phyloP scores from a whole-genome alignment of 371 early-diverging fungal genomes.

The Mucor lusitanicus region DNA sequence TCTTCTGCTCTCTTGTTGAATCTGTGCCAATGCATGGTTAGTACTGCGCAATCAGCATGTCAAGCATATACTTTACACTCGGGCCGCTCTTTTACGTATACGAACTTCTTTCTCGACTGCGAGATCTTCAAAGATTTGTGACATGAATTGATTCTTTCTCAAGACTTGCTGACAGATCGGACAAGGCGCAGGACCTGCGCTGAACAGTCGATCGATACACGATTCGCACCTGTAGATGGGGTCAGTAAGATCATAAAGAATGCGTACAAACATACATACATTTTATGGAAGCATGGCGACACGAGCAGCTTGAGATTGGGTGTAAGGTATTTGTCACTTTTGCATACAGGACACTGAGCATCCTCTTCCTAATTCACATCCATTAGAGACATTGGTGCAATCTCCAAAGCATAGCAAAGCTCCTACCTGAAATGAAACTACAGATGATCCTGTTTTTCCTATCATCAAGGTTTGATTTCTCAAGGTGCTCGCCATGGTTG shows the following conservation, averaged over 20 bases:
- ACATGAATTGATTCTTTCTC: slow-evolving; percentile 83
- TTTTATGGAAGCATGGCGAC: slow-evolving; percentile 97
- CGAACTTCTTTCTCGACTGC: slow-evolving; percentile 95
- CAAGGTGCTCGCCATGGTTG: slow-evolving; percentile 24
- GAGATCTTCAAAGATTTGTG: slow-evolving; percentile 92
- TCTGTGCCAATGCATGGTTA: slow-evolving; percentile 29
- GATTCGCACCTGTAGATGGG: slow-evolving; percentile 77
- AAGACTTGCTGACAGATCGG: slow-evolving; percentile 87
- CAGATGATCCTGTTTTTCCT: slow-evolving; percentile 45
- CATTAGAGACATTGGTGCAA: not conserved
- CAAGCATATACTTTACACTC: slow-evolving; percentile 57
- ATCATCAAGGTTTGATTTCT: slow-evolving; percentile 42
- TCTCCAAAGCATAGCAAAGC: not conserved
- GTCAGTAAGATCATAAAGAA: not conserved
- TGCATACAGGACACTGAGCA: slow-evolving; percentile 95
- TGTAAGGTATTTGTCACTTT: slow-evolving; percentile 92
- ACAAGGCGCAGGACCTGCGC: slow-evolving; percentile 89
- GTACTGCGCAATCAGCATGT: not conserved
- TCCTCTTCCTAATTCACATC: slow-evolving; percentile 52
- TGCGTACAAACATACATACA: slow-evolving; percentile 48
- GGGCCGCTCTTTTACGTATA: slow-evolving; percentile 78
- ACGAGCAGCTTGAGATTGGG: slow-evolving; percentile 92
- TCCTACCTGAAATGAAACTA: slow-evolving; percentile 49
- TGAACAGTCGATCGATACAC: slow-evolving; percentile 87
- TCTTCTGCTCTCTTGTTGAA: slow-evolving; percentile 94